These are phyloP conservation scores for Phytophthora niederhauseri DNA, from an alignment of 352 stramenopile species.

Conservation along the genomic window DNA sequence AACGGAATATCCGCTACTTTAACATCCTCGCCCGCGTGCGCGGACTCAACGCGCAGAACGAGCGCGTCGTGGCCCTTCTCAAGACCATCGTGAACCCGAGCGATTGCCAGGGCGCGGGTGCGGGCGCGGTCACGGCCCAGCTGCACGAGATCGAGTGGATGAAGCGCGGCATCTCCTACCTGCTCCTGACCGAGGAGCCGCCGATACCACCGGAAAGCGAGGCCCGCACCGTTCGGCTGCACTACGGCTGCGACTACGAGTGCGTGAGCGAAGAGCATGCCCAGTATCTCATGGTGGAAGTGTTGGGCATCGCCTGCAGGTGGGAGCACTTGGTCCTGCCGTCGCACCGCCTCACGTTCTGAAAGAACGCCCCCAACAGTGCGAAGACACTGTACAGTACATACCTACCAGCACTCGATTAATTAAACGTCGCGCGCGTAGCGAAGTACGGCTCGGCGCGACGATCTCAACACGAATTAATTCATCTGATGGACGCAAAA, in stretches of 20 bases:
- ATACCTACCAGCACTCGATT: background rate
- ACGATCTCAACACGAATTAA: background rate
- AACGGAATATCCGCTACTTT: conserved; percentile 51
- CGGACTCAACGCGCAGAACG: conserved; percentile 33
- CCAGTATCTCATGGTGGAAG: conserved; percentile 51
- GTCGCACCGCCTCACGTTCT: conserved; percentile 39
- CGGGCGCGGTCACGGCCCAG: conserved; percentile 10
- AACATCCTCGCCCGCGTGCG: conserved; percentile 45
- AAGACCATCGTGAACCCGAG: conserved; percentile 50
- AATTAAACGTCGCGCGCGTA: background rate
- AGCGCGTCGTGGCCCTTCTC: conserved; percentile 47
- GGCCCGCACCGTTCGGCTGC: conserved; percentile 30
- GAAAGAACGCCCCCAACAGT: conserved; percentile 4
- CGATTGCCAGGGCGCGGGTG: conserved; percentile 22
- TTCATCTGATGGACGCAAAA: background rate
- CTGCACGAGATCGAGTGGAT: conserved; percentile 54
- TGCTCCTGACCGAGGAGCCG: conserved; percentile 41
- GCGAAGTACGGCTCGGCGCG: background rate
- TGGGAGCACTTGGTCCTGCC: conserved; percentile 48
- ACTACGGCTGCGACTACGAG: conserved; percentile 52
- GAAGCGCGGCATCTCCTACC: conserved; percentile 51
- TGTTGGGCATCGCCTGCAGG: conserved; percentile 45
- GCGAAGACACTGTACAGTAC: background rate
- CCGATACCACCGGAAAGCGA: conserved; percentile 2
- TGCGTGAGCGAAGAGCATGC: conserved; percentile 49